Evolutionary conservation across 1,284 basidiomycete genomes (phyloP).

Genomic region (Neotropicomus parvogracilis): DNA sequence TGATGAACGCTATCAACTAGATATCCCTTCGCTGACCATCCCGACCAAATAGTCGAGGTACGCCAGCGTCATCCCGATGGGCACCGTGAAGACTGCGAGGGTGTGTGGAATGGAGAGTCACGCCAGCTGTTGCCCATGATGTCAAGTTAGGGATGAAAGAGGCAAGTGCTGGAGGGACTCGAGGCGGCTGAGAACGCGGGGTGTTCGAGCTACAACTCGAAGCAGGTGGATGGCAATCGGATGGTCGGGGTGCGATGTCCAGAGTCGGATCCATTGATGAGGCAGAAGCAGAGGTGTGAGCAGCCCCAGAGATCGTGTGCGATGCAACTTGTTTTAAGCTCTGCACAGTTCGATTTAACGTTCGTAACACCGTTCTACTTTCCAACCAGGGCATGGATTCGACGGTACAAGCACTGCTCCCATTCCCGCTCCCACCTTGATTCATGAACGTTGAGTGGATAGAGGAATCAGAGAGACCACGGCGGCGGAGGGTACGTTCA

Average conservation of each 20-base stretch:
- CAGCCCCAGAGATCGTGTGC: conserved; percentile 31
- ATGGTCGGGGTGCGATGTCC: not conserved
- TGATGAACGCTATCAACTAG: conserved; percentile 12
- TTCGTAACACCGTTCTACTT: conserved; percentile 30
- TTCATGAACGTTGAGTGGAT: conserved; percentile 78
- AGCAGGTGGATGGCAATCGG: not conserved
- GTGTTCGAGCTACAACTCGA: conserved; percentile 2
- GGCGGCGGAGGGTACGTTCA: conserved; percentile 67
- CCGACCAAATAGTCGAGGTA: conserved; percentile 27
- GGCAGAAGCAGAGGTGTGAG: conserved; percentile 4
- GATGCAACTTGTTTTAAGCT: conserved; percentile 34
- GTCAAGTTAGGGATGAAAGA: conserved; percentile 34
- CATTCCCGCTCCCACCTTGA: conserved; percentile 37
- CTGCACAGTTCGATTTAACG: conserved; percentile 34
- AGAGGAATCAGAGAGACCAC: conserved; percentile 87
- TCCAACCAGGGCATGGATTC: conserved; percentile 18
- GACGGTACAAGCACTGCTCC: conserved; percentile 5
- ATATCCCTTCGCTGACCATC: conserved; percentile 35
- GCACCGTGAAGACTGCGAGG: conserved; percentile 1
- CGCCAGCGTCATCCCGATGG: conserved; percentile 19
- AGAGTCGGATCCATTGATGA: conserved; percentile 5
- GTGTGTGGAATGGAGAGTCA: conserved; percentile 14
- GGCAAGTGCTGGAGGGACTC: conserved; percentile 27
- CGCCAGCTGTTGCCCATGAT: conserved; percentile 35
- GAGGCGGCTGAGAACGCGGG: conserved; percentile 11